Evolutionary conservation across 805 yeast genomes (phyloP).

Genomic region (Wickerhamomyces hampshirensis): DNA sequence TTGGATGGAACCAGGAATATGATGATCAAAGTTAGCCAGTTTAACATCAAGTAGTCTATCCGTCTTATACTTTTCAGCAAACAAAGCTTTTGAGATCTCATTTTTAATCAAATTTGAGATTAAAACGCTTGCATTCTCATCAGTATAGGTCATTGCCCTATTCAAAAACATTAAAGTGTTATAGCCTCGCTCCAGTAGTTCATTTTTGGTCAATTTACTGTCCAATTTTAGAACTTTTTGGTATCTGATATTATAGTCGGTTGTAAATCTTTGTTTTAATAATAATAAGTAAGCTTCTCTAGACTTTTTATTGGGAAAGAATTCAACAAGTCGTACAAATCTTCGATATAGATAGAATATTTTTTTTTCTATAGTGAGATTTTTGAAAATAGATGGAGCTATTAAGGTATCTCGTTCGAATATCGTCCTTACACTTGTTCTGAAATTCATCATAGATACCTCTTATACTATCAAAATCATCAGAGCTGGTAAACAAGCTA

Average conservation of each 20-base stretch:
- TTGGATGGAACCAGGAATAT: neutral
- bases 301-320: neutral
- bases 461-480: too few species aligned
- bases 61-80: constrained; percentile 2
- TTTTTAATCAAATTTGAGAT: constrained; percentile 9
- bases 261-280: neutral
- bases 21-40: constrained; percentile 5
- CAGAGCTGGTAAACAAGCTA: too few species aligned
- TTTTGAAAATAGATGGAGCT: neutral
- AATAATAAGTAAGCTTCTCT: neutral
- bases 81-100: constrained; percentile 9
- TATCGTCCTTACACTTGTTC: too few species aligned
- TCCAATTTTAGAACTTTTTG: neutral
- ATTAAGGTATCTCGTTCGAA: neutral
- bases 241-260: constrained; percentile 1
- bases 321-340: neutral
- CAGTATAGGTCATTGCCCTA: constrained; percentile 6
- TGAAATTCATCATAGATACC: too few species aligned
- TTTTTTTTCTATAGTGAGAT: neutral
- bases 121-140: constrained; percentile 2
- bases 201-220: neutral
- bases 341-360: neutral
- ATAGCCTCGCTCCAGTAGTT: constrained; percentile 3
- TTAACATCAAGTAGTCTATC: constrained; percentile 1
- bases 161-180: constrained; percentile 10